Conservation (phyloP, 2,329 filamentous ascomycete species). For the Penicillium nordicum region DNA sequence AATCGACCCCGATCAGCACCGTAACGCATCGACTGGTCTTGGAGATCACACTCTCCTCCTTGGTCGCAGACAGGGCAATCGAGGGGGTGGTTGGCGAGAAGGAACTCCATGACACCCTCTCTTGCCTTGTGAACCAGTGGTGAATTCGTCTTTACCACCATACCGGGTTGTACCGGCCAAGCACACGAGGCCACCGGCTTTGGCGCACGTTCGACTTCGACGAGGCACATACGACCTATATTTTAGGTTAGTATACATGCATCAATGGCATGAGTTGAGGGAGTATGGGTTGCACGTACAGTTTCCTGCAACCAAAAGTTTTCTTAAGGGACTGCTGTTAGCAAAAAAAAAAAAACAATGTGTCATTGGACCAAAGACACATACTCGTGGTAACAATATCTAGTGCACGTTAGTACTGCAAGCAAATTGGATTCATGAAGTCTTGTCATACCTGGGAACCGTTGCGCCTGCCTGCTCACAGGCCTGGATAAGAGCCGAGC, state of each 20-base stretch:
- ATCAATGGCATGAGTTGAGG: background rate
- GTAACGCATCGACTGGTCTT: constrained; percentile 99
- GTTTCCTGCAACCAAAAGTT: constrained; percentile 98
- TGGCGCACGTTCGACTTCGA: constrained; percentile 93
- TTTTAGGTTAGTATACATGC: constrained; percentile 9
- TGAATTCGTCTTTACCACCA: constrained; percentile 99
- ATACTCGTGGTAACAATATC: constrained; percentile 99
- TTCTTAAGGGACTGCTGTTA: constrained; percentile 53
- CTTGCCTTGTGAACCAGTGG: constrained; percentile 94
- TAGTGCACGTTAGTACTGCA: constrained; percentile 42
- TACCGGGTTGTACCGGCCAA: constrained; percentile 96
- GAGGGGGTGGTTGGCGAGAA: constrained; percentile 91
- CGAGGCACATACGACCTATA: constrained; percentile 84
- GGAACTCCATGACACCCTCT: constrained; percentile 98
- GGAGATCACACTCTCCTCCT: constrained; percentile 96
- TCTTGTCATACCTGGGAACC: constrained; percentile 67
- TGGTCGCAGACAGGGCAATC: constrained; percentile 98
- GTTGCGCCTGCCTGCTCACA: constrained; percentile 95
- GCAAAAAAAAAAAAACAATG: constrained; percentile 14
- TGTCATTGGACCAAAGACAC: constrained; percentile 31
- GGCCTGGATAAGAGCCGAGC: constrained; percentile 95
- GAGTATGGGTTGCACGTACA: constrained; percentile 49
- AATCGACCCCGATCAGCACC: constrained; percentile 94
- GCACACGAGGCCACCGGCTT: constrained; percentile 98
- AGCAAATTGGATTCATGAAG: background rate